Evolutionary conservation across 176 grass and related monocot species (phyloP).

Genomic region (Pontederia paniculata): DNA sequence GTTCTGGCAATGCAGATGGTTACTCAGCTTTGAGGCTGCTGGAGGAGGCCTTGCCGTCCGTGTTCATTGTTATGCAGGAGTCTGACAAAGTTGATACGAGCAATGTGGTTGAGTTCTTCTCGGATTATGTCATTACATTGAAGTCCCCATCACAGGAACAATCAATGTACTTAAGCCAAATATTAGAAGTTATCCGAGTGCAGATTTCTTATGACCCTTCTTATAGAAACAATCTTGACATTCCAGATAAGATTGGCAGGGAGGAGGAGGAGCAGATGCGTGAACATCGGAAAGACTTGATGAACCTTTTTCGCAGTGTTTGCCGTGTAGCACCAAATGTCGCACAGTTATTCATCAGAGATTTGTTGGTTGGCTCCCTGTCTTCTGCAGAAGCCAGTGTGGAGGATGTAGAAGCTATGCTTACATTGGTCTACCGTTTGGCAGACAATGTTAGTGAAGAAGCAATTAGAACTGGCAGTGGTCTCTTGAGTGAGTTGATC

Average conservation of each 20-base stretch:
- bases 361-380: constrained; percentile 41
- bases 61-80: constrained; percentile 64
- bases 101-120: constrained; percentile 70
- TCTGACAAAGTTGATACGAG: constrained; percentile 51
- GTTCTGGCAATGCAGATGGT: constrained; percentile 43
- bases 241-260: constrained; percentile 77
- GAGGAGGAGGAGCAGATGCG: constrained; percentile 83
- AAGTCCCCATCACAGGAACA: constrained; percentile 75
- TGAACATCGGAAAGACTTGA: constrained; percentile 71
- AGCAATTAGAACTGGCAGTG: constrained; percentile 49
- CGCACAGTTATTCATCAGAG: constrained; percentile 66
- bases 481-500: constrained; percentile 55
- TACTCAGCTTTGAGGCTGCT: constrained; percentile 47
- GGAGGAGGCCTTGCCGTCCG: constrained; percentile 64
- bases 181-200: constrained; percentile 61
- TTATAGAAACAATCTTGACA: constrained; percentile 70
- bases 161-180: constrained; percentile 41
- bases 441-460: constrained; percentile 72
- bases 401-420: constrained; percentile 68
- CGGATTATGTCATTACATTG: constrained; percentile 62
- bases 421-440: constrained; percentile 65
- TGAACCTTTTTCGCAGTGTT: constrained; percentile 68
- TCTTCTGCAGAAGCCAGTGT: constrained; percentile 58
- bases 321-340: constrained; percentile 69
- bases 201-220: constrained; percentile 67